Base-by-base conservation (phyloP, 2,329 filamentous ascomycete species). In the Zymoseptoria tritici region DNA sequence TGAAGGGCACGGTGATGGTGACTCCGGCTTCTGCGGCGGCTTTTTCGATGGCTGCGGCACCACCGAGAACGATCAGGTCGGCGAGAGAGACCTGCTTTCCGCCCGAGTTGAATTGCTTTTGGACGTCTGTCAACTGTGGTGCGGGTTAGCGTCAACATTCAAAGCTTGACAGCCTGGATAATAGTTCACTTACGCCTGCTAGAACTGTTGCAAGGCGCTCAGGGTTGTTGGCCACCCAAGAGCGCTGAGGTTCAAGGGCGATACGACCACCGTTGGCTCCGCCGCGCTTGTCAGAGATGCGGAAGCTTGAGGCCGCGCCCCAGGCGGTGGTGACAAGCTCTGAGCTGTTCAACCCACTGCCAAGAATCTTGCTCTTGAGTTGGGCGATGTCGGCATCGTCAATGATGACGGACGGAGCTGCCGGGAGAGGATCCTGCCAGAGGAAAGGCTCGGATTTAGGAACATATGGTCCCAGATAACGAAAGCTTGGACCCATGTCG, bases 241-340 rank as follows among this genome's bases (percentile, higher is more conserved):
- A 78, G 67, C 84, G 84, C 77, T 89, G 85, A 24, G 89, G 89
- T 62, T 81, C 78, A 11, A 92, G 86, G 42, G 87, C 85, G 68
- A 92, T 89, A 67, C 89, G 88, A 13, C 84, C 88, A 68, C 89
- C 89, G 69, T 92, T 92, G 76, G 89, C 89, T 70, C 89, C 89
- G 66, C 89, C 89, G 65, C 89, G 88, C 83, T 91, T 91, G 79
- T 92, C 89, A 66, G 84, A 82, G 67, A 84, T 82, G 62, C 87
- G 87, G 84, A 87, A 90, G 31, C 85, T 87, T 2, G 86, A 86
- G 22, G 87, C 86, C 0, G 87, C 84, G 1, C 84, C 84, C 84
- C 85, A 90, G 24, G 87, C 87, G 9, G 82, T 81, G 9, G 81
- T 80, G 57, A 91, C 81, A 60, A 91, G 78, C 74, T 85, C 84